phyloP scores from a whole-genome alignment of 202 grass and related monocot species.

The Brachypodium distachyon region DNA sequence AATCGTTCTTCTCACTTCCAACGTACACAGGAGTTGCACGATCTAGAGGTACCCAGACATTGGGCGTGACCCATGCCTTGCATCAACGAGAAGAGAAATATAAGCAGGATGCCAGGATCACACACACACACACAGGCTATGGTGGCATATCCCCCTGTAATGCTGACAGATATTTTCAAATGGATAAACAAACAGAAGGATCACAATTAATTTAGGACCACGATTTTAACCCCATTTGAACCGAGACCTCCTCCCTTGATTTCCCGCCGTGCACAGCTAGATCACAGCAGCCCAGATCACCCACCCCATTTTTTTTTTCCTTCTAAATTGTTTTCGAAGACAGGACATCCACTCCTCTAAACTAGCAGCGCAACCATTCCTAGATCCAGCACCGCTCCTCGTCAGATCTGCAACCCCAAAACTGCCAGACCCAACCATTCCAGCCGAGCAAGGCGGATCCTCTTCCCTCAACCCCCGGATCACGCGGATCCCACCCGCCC shows the following conservation, averaged over 20 bases:
- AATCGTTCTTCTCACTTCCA: neutral
- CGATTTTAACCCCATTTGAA: neutral
- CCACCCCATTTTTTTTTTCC: neutral
- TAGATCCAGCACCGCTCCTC: constrained; percentile 9
- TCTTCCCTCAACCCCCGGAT: neutral
- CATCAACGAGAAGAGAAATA: neutral
- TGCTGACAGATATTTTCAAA: neutral
- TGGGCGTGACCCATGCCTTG: neutral
- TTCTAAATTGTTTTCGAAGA: neutral
- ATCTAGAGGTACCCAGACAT: neutral
- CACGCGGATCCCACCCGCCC: constrained; percentile 2
- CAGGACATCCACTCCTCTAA: neutral
- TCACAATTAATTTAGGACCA: neutral
- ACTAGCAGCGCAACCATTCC: neutral
- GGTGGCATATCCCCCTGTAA: neutral
- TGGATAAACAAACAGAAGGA: neutral
- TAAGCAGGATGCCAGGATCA: neutral
- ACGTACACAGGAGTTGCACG: neutral
- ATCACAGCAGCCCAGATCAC: constrained; percentile 1
- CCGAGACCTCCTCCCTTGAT: neutral
- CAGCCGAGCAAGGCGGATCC: neutral
- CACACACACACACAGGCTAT: too few relatives aligned
- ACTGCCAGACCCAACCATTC: neutral
- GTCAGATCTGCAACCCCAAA: neutral
- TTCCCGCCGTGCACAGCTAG: neutral